These are phyloP conservation scores for Dactylellina parvicollis DNA, from an alignment of 2,329 filamentous ascomycete genomes.

Conservation along the genomic window DNA sequence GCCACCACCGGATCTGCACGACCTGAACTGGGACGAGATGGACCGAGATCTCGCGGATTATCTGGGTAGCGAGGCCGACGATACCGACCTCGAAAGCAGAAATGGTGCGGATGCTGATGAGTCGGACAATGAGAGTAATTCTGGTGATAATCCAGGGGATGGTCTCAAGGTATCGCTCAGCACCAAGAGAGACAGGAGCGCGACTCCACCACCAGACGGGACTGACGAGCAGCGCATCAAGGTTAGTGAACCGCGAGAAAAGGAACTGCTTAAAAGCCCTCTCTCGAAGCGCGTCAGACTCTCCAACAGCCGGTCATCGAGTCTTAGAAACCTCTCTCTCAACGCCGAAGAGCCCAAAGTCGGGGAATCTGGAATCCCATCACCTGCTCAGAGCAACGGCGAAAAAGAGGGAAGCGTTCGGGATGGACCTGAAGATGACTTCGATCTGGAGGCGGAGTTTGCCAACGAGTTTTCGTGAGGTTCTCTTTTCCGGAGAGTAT, in stretches of 20 bases:
- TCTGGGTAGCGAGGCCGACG: conserved; percentile 50
- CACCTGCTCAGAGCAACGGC: conserved; percentile 46
- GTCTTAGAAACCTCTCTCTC: conserved; percentile 45
- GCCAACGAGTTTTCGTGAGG: conserved; percentile 44
- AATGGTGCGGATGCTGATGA: conserved; percentile 42
- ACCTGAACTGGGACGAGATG: conserved; percentile 55
- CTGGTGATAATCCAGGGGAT: conserved; percentile 26
- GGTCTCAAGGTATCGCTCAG: conserved; percentile 37
- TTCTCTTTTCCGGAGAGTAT: neutral
- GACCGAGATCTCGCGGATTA: conserved; percentile 44
- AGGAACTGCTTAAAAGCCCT: conserved; percentile 46
- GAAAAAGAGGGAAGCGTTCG: conserved; percentile 38
- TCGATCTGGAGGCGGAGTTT: conserved; percentile 48
- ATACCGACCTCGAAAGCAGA: conserved; percentile 51
- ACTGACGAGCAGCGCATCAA: conserved; percentile 33
- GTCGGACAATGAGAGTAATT: conserved; percentile 45
- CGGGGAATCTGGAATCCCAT: conserved; percentile 51
- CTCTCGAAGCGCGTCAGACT: conserved; percentile 46
- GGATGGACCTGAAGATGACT: conserved; percentile 45
- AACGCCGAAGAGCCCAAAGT: conserved; percentile 43
- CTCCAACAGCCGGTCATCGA: conserved; percentile 51
- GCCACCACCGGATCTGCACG: conserved; percentile 59
- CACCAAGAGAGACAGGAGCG: conserved; percentile 44
- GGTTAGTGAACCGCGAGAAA: conserved; percentile 34
- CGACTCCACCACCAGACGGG: conserved; percentile 42